Evolutionary conservation across 1,284 basidiomycete genomes (phyloP).

Genomic region (Sanguinoderma infundibulare): DNA sequence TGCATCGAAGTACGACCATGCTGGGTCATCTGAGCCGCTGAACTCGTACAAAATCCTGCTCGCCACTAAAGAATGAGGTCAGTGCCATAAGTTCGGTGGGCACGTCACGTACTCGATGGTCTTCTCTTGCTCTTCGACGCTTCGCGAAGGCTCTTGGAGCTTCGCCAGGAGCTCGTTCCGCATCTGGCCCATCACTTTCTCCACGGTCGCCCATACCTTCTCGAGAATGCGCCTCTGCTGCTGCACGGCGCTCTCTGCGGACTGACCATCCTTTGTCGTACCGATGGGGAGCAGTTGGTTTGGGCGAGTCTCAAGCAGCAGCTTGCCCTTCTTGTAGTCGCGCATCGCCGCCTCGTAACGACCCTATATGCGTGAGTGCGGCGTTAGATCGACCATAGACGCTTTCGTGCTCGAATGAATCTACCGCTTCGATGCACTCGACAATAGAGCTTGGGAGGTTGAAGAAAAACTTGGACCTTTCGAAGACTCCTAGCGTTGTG

Average conservation of each 20-base stretch:
- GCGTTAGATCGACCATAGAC: not conserved
- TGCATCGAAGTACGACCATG: conserved; percentile 94
- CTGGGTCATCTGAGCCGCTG: conserved; percentile 82
- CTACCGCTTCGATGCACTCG: conserved; percentile 86
- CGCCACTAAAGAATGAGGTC: not conserved
- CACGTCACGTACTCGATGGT: conserved; percentile 79
- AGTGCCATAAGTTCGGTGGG: too few species aligned
- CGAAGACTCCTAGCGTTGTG: conserved; percentile 94
- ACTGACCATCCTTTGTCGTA: conserved; percentile 55
- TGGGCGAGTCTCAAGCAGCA: conserved; percentile 86
- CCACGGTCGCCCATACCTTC: conserved; percentile 96
- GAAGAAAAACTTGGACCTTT: conserved; percentile 98
- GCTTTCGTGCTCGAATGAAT: conserved; percentile 31
- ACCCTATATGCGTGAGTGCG: conserved; percentile 53
- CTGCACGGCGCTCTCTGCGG: conserved; percentile 58
- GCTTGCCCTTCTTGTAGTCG: conserved; percentile 97
- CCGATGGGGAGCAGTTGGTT: conserved; percentile 79
- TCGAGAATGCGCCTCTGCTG: conserved; percentile 94
- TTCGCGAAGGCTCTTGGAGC: conserved; percentile 78
- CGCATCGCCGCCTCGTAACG: conserved; percentile 93
- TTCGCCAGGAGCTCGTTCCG: conserved; percentile 76
- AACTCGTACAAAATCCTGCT: conserved; percentile 84
- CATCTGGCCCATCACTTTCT: conserved; percentile 95
- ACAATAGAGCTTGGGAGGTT: conserved; percentile 93
- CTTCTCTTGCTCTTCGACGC: conserved; percentile 95